Base-by-base conservation (phyloP, 148 eudicot species). In the Hydrangea macrophylla region DNA sequence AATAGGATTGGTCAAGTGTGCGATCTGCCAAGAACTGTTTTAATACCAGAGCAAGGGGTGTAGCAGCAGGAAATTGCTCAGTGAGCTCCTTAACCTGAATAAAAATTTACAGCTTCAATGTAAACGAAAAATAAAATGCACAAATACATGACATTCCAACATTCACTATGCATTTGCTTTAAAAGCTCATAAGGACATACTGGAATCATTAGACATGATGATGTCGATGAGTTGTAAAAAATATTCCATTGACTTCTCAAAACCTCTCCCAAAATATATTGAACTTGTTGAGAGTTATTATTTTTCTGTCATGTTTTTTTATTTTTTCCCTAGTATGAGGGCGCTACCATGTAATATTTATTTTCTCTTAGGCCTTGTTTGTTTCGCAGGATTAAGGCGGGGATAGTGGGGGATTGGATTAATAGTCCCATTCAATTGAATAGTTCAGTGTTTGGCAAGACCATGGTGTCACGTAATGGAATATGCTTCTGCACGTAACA, bases 1-100 rank as follows among this genome's bases (percentile, higher is more conserved):
- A 94, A 78, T 94, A 94, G 17, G 98, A 87, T 62, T 90, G 97
- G 65, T 94, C 97, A 60, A 94, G 88, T 79, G 92, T 88, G 64
- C 98, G 97, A 74, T 90, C 98, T 60, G 98, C 90, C 78, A 94
- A 75, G 77, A 94, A 94, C 80, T 90, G 92, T 79, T 94, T 94
- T 20, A 94, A 79, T 32, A 90, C 97, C 84, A 94, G 81, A 57
- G 97, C 96, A 75, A 94, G 92, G 55, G 98, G 98, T 66, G 82
- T 83, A 63, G 81, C 86, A 65, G 98, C 98, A 57, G 98, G 92
- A 78, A 94, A 94, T 73, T 86, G 92, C 62, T 90, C 98, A 55
- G 91, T 87, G 54, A 93, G 81, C 75, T 94, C 89, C 74, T 90
- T 90, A 56, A 94, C 98, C 98, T 92, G 78, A 57, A 70, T 24